phyloP scores from a whole-genome alignment of 257 asterid genomes.

The Fraxinus quadrangulata region DNA sequence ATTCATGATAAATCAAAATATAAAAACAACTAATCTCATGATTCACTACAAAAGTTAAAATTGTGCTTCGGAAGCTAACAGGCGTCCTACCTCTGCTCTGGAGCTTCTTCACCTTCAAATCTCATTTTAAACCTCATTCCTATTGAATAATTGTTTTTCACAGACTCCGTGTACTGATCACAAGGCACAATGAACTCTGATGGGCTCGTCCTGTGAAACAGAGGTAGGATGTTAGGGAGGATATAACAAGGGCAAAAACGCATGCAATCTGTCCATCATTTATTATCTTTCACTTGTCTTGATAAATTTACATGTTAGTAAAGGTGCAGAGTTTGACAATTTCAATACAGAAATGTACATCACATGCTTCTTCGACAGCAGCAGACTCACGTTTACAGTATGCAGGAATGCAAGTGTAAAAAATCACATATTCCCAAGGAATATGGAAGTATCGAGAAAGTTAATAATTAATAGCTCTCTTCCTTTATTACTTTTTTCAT shows the following conservation, averaged over 20 bases:
- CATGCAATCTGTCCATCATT: slow-evolving; percentile 10
- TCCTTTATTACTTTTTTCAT: not conserved
- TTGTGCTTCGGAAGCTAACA: slow-evolving; percentile 19
- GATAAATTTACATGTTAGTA: not conserved
- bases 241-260: not conserved
- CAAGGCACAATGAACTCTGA: slow-evolving; percentile 83
- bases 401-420: not conserved
- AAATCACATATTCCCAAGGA: not conserved
- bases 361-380: not conserved
- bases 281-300: not conserved
- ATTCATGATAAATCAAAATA: slow-evolving; percentile 10
- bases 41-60: slow-evolving; percentile 6
- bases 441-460: not conserved
- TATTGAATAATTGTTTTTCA: slow-evolving; percentile 69
- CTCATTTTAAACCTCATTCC: slow-evolving; percentile 98
- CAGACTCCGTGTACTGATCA: slow-evolving; percentile 80
- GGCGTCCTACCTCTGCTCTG: slow-evolving; percentile 80
- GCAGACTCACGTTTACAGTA: not conserved
- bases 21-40: not conserved
- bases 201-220: slow-evolving; percentile 74
- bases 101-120: slow-evolving; percentile 99
- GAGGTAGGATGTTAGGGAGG: not conserved
- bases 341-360: not conserved
- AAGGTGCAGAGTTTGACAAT: not conserved
- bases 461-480: not conserved